Evolutionary conservation across 768 basidiomycete genomes (phyloP), one percentile per base, ranked within the genome.

Genomic region (Collybiopsis luxurians): DNA sequence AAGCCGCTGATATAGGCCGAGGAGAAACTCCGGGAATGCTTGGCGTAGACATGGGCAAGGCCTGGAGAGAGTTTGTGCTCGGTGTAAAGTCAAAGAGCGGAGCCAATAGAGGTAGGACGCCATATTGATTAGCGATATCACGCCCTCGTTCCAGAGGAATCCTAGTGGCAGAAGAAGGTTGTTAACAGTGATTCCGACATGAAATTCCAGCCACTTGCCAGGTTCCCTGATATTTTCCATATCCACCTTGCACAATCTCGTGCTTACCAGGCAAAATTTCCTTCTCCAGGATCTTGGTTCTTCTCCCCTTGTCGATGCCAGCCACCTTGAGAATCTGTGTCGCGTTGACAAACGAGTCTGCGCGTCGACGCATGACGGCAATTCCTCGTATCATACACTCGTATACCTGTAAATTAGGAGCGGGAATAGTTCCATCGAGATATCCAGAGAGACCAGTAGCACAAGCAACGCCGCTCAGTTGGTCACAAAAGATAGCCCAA

Each of bases 241-340:
- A 98, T 28, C 97, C 97, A 38, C 97, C 97, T 71, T 98, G 97
- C 4, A 99, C 93, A 70, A 98, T 98, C 72, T 99, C 96, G 71
- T 97, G 93, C 72, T 90, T 89, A 46, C 94, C 95, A 56, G 90
- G 90, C 42, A 95, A 81, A 60, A 99, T 93, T 75, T 99, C 96
- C 71, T 95, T 97, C 79, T 98, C 91, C 13, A 93, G 77, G 53
- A 98, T 97, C 82, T 98, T 98, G 15, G 96, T 98, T 39, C 97
- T 82, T 43, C 89, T 84, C 1, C 95, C 95, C 73, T 99, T 99
- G 76, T 96, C 94, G 59, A 98, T 90, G 40, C 97, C 97, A 5
- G 96, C 95, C 38, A 99, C 96, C 74, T 99, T 99, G 63, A 99
- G 85, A 60, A 99, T 98, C 72, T 99, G 97, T 2, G 97, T 98